These are phyloP conservation scores for Trifolium repens DNA, from an alignment of 306 rosid species.

Conservation along the genomic window DNA sequence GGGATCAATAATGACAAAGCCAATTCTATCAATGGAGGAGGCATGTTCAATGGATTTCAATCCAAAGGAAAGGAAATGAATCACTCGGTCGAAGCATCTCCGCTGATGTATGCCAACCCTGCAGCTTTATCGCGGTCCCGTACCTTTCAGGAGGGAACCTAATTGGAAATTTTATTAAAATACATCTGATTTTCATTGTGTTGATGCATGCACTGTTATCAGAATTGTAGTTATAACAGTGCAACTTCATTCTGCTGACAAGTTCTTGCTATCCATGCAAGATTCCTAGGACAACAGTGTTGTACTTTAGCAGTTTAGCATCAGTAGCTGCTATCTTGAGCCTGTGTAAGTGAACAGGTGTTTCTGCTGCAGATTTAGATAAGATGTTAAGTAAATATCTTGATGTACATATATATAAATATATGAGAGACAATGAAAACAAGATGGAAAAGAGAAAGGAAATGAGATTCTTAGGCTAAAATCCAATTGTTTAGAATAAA, in stretches of 20 bases:
- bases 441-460: conserved; percentile 43
- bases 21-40: conserved; percentile 57
- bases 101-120: conserved; percentile 80
- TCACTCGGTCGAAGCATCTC: conserved; percentile 52
- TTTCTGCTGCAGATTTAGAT: conserved; percentile 52
- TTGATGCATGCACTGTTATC: conserved; percentile 25
- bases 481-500: conserved; percentile 48
- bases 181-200: conserved; percentile 26
- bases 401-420: conserved; percentile 49
- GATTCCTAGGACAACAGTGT: conserved; percentile 46
- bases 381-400: conserved; percentile 49
- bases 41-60: conserved; percentile 63
- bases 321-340: conserved; percentile 30
- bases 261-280: conserved; percentile 31
- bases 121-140: conserved; percentile 81
- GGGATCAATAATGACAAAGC: conserved; percentile 67
- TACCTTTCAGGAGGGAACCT: conserved; percentile 69
- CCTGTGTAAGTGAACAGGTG: conserved; percentile 47
- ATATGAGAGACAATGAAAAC: conserved; percentile 43
- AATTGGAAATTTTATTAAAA: conserved; percentile 34
- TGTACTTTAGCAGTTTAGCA: conserved; percentile 43
- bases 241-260: conserved; percentile 41
- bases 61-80: conserved; percentile 56
- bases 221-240: conserved; percentile 37
- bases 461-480: conserved; percentile 49